Base-by-base conservation (phyloP, 1,284 basidiomycete genomes). In the Microbotryum scabiosae region DNA sequence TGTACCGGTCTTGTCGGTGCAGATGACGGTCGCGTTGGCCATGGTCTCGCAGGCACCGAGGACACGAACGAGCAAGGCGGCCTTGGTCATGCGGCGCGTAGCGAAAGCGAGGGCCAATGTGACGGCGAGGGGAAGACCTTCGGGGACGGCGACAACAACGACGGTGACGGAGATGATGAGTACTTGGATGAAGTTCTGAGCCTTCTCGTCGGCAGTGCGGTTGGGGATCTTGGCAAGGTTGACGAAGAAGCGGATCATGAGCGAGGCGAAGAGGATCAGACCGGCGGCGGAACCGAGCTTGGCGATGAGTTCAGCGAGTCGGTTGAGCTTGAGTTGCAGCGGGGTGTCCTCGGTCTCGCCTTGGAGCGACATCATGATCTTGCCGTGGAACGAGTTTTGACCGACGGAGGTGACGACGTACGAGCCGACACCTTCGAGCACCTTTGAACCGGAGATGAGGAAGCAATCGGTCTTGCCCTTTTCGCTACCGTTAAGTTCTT, bases 1-100 rank as follows among this genome's bases (percentile, higher is more conserved):
- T 8, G 91, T 81, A 64, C 79, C 76, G 55, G 71, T 70, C 67
- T 69, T 69, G 65, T 69, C 71, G 26, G 70, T 69, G 64, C 59
- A 61, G 30, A 97, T 83, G 64, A 97, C 93, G 25, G 87, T 94
- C 16, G 92, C 89, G 73, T 97, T 97, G 41, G 89, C 94, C 93
- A 97, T 98, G 8, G 90, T 97, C 79, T 97, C 94, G 76, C 94
- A 98, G 28, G 90, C 91, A 16, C 90, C 88, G 43, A 98, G 83
- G 3, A 97, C 87, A 66, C 94, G 90, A 21, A 98, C 94, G 52
- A 98, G 84, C 0, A 98, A 79, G 64, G 94, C 94, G 75, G 92
- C 88, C 73, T 86, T 83, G 21, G 92, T 90, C 94, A 98, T 98
- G 30, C 93, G 85, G 73, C 90, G 93, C 51, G 94, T 98, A 0